Base-by-base conservation (phyloP, 768 basidiomycete species). In the Lentinula boryana region DNA sequence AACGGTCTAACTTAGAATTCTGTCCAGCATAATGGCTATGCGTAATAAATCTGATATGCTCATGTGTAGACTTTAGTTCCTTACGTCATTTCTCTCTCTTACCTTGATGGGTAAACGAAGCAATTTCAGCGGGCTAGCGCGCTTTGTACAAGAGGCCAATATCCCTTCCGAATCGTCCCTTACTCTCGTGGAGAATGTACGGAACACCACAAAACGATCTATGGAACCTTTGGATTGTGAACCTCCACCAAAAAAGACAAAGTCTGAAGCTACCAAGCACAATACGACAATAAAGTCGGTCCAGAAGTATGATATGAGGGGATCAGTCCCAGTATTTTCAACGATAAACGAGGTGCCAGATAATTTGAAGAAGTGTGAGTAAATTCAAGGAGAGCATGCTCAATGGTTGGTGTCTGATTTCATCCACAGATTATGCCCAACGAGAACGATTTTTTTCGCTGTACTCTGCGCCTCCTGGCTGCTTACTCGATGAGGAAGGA, bases 401-500 rank as follows among this genome's bases (percentile, higher is more conserved):
- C 49, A 53, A 43, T 23, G 62, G 21, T 55, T 51, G 9, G 35
- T 56, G 35, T 44, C 60, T 44, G 44, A 32, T 32, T 52, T 10
- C 38, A 27, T 15, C 16, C 36, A 38, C 67, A 98, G 95, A 98
- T 71, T 98, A 90, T 68, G 81, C 81, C 5, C 96, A 98, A 71
- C 80, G 96, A 35, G 80, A 84, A 58, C 84, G 93, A 1, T 87
- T 84, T 64, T 94, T 98, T 70, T 89, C 89, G 0, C 74, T 84
- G 33, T 95, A 93, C 66, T 82, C 86, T 27, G 72, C 85, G 16
- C 71, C 72, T 10, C 78, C 80, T 0, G 94, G 95, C 0, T 93
- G 94, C 69, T 78, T 97, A 2, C 76, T 98, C 10, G 97, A 98
- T 64, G 85, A 91, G 65, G 93, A 96, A 70, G 96, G 96, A n/a